These are phyloP conservation scores for Fennellomyces sp. DNA, from an alignment of 371 early-diverging fungal genomes.

Conservation along the genomic window DNA sequence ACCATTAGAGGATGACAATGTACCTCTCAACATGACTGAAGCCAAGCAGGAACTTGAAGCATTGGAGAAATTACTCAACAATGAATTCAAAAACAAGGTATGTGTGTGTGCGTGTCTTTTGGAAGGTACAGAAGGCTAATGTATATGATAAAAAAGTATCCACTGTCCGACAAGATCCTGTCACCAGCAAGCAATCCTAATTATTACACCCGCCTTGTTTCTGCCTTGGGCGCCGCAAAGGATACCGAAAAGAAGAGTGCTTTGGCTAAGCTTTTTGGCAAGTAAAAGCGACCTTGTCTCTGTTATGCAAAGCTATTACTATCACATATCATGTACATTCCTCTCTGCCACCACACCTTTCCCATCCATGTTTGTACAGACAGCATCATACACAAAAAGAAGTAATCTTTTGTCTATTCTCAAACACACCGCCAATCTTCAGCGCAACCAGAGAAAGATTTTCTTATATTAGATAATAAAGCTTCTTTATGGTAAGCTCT, in stretches of 20 bases:
- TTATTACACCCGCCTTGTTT: conserved; percentile 56
- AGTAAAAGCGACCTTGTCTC: too few species aligned
- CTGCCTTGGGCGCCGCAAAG: conserved; percentile 49
- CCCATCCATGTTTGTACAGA: too few species aligned
- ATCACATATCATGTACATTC: too few species aligned
- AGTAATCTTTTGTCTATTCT: too few species aligned
- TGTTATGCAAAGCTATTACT: too few species aligned
- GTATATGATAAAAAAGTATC: conserved; percentile 36
- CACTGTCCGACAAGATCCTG: conserved; percentile 56
- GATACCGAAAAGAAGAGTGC: conserved; percentile 45
- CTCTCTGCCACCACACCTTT: too few species aligned
- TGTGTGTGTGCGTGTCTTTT: background rate
- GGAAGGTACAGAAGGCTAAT: background rate
- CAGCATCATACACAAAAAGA: too few species aligned
- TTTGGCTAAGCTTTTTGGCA: conserved; percentile 2
- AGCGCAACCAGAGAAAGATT: too few species aligned
- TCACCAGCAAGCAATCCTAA: conserved; percentile 66
- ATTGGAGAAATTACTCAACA: conserved; percentile 49
- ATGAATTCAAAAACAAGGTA: conserved; percentile 63
- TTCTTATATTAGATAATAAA: too few species aligned
- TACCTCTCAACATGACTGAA: conserved; percentile 35
- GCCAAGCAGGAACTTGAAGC: conserved; percentile 53
- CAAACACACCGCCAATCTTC: too few species aligned
- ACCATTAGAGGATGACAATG: conserved; percentile 30
- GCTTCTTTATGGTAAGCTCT: too few species aligned